phyloP scores from a whole-genome alignment of 2,329 filamentous ascomycete species.

The Botrytis galanthina region DNA sequence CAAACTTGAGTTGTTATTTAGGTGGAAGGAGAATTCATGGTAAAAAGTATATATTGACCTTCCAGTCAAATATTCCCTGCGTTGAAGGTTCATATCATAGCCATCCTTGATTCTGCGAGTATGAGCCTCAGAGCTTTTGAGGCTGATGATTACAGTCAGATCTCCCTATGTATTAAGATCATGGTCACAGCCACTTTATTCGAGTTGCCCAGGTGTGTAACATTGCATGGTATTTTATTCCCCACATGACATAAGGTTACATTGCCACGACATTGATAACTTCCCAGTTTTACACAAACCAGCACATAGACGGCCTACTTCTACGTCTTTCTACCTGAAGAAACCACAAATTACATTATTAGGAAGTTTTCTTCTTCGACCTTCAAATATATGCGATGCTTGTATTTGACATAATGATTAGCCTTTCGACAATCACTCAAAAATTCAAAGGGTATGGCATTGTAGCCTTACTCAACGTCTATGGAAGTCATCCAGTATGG shows the following conservation, averaged over 20 bases:
- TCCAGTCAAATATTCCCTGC: neutral
- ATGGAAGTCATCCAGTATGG: neutral
- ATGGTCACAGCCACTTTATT: neutral
- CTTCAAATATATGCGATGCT: neutral
- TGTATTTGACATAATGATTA: neutral
- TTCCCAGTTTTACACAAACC: neutral
- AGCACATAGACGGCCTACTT: neutral
- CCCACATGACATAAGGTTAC: neutral
- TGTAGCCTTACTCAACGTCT: neutral
- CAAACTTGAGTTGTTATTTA: neutral
- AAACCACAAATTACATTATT: neutral
- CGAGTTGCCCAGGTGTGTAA: neutral
- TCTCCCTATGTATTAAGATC: neutral
- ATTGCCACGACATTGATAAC: neutral
- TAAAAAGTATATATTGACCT: neutral
- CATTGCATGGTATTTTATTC: neutral
- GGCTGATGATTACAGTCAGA: neutral
- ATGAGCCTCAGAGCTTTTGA: neutral
- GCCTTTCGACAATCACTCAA: neutral
- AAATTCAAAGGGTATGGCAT: neutral
- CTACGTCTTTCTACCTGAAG: neutral
- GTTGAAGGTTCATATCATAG: neutral
- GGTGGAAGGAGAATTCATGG: neutral
- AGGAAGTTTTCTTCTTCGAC: rapidly evolving
- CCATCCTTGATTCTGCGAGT: neutral